A percentile compares a stretch with the other conserved stretches of the same genome.
These are phyloP conservation scores for Fusarium liriodendri DNA, from an alignment of 2,329 filamentous ascomycete genomes.

Conservation along the genomic window DNA sequence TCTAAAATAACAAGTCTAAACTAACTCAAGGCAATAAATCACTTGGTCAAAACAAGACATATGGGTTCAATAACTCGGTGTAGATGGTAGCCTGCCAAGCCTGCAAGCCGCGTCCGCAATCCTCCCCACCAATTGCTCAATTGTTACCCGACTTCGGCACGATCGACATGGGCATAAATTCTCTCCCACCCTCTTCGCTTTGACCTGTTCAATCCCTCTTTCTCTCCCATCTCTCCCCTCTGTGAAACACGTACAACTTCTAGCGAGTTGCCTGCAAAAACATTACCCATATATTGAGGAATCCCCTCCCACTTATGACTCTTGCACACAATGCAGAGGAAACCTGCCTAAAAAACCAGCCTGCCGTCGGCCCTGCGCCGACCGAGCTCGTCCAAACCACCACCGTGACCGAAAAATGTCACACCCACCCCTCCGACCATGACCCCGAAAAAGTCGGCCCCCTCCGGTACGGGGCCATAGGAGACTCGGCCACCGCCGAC, in stretches of 20 bases:
- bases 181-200: neutral
- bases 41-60: neutral
- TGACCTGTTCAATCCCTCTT: neutral
- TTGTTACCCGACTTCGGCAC: constrained; percentile 16
- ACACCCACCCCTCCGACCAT: neutral
- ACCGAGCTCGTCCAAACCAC: constrained; percentile 15
- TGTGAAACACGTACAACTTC: neutral
- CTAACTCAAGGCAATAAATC: neutral
- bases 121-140: constrained; percentile 6
- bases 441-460: constrained; percentile 17
- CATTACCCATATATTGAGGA: constrained; percentile 3
- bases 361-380: constrained; percentile 7
- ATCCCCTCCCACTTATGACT: constrained; percentile 23
- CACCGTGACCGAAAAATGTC: neutral
- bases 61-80: neutral
- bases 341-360: constrained; percentile 46
- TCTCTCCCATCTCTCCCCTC: neutral
- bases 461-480: constrained; percentile 24
- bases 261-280: neutral
- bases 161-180: constrained; percentile 16
- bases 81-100: constrained; percentile 11
- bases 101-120: constrained; percentile 5
- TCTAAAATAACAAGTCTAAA: no score
- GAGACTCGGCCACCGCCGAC: neutral
- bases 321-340: constrained; percentile 44